Evolutionary conservation across 495 filamentous ascomycete species (phyloP).

Genomic region (Neurospora hispaniola): DNA sequence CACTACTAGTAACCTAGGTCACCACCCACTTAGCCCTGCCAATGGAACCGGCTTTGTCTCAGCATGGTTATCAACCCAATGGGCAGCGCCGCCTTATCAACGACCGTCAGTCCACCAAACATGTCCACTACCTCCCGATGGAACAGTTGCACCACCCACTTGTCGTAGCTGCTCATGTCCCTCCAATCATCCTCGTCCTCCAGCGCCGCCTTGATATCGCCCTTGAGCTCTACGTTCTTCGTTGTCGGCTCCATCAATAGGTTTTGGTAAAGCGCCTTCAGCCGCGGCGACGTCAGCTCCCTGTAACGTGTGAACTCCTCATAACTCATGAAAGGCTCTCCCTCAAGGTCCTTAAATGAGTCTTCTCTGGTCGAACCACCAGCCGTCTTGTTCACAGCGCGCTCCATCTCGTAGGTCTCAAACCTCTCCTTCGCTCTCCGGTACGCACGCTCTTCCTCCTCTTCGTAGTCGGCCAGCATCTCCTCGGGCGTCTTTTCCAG

Average conservation of each 20-base stretch:
- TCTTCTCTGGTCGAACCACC: not conserved
- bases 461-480: constrained; percentile 10
- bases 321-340: constrained; percentile 32
- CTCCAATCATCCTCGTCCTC: constrained; percentile 4
- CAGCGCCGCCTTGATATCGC: constrained; percentile 11
- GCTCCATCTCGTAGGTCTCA: not conserved
- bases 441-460: constrained; percentile 31
- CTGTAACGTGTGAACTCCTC: constrained; percentile 38
- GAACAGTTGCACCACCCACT: constrained; percentile 43
- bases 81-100: constrained; percentile 43
- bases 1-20: not conserved
- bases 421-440: constrained; percentile 25
- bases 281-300: constrained; percentile 25
- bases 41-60: constrained; percentile 18
- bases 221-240: not conserved
- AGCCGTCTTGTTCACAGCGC: not conserved
- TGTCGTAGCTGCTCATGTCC: constrained; percentile 24
- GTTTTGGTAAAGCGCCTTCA: constrained; percentile 4
- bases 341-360: constrained; percentile 8
- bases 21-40: constrained; percentile 13
- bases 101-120: constrained; percentile 41
- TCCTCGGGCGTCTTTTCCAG: constrained; percentile 5
- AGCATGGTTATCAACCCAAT: constrained; percentile 43
- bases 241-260: constrained; percentile 7
- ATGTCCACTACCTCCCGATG: constrained; percentile 34